A percentile compares a stretch with the other conserved stretches of the same genome.
phyloP scores from a whole-genome alignment of 108 stramenopile species.

The Pseudonitzschia delicatissima region DNA sequence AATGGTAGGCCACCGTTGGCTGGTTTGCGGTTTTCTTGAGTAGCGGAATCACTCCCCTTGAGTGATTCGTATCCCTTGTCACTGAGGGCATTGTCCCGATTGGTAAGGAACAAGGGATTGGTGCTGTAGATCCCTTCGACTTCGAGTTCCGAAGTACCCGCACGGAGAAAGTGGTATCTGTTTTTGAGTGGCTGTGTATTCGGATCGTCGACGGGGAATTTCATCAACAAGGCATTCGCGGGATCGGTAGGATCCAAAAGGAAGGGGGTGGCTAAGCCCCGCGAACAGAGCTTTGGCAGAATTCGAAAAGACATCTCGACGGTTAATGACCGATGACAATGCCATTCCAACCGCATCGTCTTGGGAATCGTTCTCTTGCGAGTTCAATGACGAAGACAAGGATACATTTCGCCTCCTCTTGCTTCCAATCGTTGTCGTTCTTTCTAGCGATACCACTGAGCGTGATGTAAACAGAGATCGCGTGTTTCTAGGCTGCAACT shows the following conservation, averaged over 20 bases:
- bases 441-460: no score
- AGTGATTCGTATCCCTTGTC: slow-evolving; percentile 52
- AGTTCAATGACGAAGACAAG: no score
- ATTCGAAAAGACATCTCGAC: slow-evolving; percentile 1
- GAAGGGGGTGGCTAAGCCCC: background rate
- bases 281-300: background rate
- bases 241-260: background rate
- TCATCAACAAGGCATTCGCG: background rate
- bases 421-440: no score
- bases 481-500: no score
- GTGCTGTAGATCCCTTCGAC: slow-evolving; percentile 68
- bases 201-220: background rate
- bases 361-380: background rate
- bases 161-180: slow-evolving; percentile 67
- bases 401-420: no score
- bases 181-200: slow-evolving; percentile 27
- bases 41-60: slow-evolving; percentile 3
- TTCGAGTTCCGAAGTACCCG: slow-evolving; percentile 63
- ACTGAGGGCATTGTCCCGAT: slow-evolving; percentile 69
- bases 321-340: background rate
- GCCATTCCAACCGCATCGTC: background rate
- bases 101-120: slow-evolving; percentile 70
- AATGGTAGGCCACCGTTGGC: slow-evolving; percentile 64
- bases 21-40: slow-evolving; percentile 9
- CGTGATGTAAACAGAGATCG: no score